These are phyloP conservation scores for Vachellia collinsii DNA, from an alignment of 306 rosid species.

Conservation along the genomic window DNA sequence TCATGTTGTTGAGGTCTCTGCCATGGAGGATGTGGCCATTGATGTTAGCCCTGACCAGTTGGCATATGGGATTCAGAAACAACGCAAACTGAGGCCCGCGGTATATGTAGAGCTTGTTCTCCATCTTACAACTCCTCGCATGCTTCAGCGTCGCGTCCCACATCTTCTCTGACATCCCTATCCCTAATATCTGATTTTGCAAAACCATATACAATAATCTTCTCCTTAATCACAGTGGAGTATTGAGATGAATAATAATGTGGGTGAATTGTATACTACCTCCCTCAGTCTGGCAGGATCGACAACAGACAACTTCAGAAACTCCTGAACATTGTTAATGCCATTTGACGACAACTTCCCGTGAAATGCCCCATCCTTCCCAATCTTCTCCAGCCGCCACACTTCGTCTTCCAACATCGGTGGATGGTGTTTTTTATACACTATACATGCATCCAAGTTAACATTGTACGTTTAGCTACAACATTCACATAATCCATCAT, in stretches of 20 bases:
- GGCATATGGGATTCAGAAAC: slow-evolving; percentile 62
- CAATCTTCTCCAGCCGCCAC: slow-evolving; percentile 95
- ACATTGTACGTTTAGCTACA: not conserved
- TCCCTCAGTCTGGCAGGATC: slow-evolving; percentile 55
- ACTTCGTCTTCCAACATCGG: slow-evolving; percentile 79
- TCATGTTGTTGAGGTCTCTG: slow-evolving; percentile 33
- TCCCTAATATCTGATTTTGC: slow-evolving; percentile 63
- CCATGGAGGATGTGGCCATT: slow-evolving; percentile 43
- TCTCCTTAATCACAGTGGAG: not conserved
- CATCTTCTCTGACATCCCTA: slow-evolving; percentile 85
- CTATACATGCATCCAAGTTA: slow-evolving; percentile 34
- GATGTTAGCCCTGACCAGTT: slow-evolving; percentile 55
- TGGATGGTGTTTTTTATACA: slow-evolving; percentile 92
- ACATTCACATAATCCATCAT: not conserved
- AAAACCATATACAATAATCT: not conserved
- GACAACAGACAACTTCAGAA: slow-evolving; percentile 61
- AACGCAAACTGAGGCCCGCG: slow-evolving; percentile 34
- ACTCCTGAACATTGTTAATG: slow-evolving; percentile 84
- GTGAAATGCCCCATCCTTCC: slow-evolving; percentile 91
- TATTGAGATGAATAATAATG: not conserved
- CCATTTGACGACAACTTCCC: slow-evolving; percentile 43
- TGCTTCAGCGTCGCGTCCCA: slow-evolving; percentile 79
- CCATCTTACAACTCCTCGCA: slow-evolving; percentile 69
- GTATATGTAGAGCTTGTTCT: slow-evolving; percentile 51
- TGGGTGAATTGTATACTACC: slow-evolving; percentile 26